These are phyloP conservation scores for Falciphora oryzae DNA, from an alignment of 2,329 filamentous ascomycete genomes.

Conservation along the genomic window DNA sequence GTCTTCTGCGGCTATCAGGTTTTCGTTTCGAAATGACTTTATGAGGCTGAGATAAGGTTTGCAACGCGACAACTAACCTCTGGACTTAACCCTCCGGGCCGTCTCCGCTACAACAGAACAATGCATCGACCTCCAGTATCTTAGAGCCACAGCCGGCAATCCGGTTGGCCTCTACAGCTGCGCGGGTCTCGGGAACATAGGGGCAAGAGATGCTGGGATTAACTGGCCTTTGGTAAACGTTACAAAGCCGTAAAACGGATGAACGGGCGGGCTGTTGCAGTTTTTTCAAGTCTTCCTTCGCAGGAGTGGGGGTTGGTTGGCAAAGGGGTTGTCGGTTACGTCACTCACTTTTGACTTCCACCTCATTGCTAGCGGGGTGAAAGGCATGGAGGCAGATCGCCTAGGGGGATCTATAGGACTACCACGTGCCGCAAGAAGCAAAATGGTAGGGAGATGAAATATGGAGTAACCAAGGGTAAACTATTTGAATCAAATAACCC, in stretches of 20 bases:
- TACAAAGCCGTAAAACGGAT: neutral
- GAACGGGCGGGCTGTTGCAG: too few species aligned
- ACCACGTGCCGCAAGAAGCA: too few species aligned
- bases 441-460: too few species aligned
- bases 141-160: slow-evolving; percentile 35
- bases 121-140: slow-evolving; percentile 35
- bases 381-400: too few species aligned
- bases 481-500: too few species aligned
- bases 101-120: slow-evolving; percentile 23
- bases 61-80: neutral
- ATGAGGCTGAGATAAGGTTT: neutral
- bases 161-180: slow-evolving; percentile 34
- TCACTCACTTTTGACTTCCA: too few species aligned
- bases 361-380: too few species aligned
- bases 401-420: too few species aligned
- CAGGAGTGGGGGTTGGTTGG: too few species aligned
- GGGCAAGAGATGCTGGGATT: slow-evolving; percentile 34
- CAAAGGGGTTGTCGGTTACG: too few species aligned
- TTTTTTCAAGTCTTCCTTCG: too few species aligned
- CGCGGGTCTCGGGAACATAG: slow-evolving; percentile 31
- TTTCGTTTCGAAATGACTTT: neutral
- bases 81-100: slow-evolving; percentile 2
- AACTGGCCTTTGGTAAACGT: slow-evolving; percentile 29
- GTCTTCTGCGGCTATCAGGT: neutral
- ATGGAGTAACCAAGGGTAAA: too few species aligned